These are phyloP conservation scores for Blepharisma undulans DNA, from an alignment of 169 alveolate genomes.

Conservation along the genomic window DNA sequence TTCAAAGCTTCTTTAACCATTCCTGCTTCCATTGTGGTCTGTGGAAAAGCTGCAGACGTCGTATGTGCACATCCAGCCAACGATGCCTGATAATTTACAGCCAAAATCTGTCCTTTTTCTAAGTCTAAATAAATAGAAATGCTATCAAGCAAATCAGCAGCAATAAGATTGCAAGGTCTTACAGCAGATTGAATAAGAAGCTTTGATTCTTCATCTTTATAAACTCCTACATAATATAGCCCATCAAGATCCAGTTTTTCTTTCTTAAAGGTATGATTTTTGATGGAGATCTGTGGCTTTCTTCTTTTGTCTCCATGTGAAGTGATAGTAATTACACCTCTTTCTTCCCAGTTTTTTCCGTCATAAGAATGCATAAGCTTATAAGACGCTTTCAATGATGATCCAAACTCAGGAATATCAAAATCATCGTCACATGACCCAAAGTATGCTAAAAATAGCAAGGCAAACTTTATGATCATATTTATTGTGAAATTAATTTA, in stretches of 20 bases:
- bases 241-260: slow-evolving; percentile 16
- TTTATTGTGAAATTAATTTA: no score
- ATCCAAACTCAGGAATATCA: not conserved
- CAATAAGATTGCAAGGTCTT: slow-evolving; percentile 10
- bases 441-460: not conserved
- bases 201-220: not conserved
- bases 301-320: slow-evolving; percentile 33
- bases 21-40: slow-evolving; percentile 4
- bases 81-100: not conserved
- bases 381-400: not conserved
- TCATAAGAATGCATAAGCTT: slow-evolving; percentile 35
- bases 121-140: not conserved
- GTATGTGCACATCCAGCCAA: not conserved
- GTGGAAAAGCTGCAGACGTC: slow-evolving; percentile 9
- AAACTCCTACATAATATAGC: slow-evolving; percentile 11
- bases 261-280: slow-evolving; percentile 14
- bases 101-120: slow-evolving; percentile 16
- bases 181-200: not conserved
- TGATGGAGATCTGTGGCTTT: slow-evolving; percentile 17
- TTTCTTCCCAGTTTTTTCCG: slow-evolving; percentile 33
- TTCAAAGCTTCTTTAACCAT: slow-evolving; percentile 3
- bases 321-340: not conserved
- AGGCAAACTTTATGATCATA: not conserved
- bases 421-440: not conserved
- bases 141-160: slow-evolving; percentile 23